Percentiles rank a stretch among this genome's conserved stretches.
phyloP scores from a whole-genome alignment of 139 green algal genomes.

The Chlorella sp. region DNA sequence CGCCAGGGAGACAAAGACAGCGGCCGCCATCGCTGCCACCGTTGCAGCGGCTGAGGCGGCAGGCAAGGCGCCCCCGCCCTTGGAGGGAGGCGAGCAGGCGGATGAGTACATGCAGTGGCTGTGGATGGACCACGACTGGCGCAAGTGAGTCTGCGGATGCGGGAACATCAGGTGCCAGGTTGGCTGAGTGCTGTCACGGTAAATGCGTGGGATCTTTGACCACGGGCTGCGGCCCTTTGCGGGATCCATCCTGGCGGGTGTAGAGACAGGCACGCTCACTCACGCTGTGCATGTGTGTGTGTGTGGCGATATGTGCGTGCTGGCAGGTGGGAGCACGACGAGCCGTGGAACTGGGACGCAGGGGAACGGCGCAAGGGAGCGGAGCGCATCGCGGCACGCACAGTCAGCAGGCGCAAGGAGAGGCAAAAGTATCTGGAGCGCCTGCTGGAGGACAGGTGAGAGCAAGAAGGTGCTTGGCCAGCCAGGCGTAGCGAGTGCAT shows the following conservation, averaged over 20 bases:
- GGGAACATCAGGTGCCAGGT: neutral
- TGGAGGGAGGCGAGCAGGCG: neutral
- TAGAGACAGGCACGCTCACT: neutral
- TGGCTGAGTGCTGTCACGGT: neutral
- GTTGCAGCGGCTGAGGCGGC: neutral
- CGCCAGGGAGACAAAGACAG: conserved; percentile 20
- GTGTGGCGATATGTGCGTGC: neutral
- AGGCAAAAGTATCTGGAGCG: conserved; percentile 21
- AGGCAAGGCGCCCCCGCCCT: neutral
- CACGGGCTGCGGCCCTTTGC: neutral
- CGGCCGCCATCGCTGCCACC: neutral
- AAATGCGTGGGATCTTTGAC: neutral
- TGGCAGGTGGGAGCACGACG: conserved; percentile 51
- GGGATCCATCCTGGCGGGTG: neutral
- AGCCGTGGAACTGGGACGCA: conserved; percentile 51
- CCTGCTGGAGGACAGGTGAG: conserved; percentile 1
- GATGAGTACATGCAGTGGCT: conserved; percentile 48
- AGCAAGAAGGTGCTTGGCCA: too few relatives aligned
- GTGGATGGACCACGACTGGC: conserved; percentile 62
- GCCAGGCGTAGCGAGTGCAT: neutral
- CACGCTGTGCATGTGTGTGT: neutral
- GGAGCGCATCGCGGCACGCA: conserved; percentile 42
- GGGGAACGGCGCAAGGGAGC: conserved; percentile 40
- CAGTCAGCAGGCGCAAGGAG: conserved; percentile 32
- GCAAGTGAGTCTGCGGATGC: conserved; percentile 31